Evolutionary conservation across 352 stramenopile species (phyloP), one percentile per base, ranked within the genome.

Genomic region (Globisporangium barbulae): DNA sequence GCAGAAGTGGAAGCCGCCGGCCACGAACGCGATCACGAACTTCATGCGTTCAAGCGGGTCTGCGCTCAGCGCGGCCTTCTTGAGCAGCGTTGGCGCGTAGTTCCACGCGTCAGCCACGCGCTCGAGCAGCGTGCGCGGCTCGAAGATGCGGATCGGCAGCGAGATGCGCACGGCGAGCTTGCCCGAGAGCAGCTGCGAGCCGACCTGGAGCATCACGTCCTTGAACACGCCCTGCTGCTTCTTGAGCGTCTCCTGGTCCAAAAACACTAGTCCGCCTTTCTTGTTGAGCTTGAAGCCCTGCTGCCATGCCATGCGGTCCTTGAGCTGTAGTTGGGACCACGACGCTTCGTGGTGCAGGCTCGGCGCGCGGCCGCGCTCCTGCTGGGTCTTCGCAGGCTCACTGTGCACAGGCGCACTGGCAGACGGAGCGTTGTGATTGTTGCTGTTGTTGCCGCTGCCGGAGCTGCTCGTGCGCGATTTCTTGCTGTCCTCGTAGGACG

Each of bases 161-260:
- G 82, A 93, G 47, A 90, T 88, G 53, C 82, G 76, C 33, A 91
- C 80, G 0, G 75, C 79, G 2, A 90, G 63, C 53, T 90, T 93
- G 42, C 84, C 84, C 1, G 72, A 80, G 15, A 93, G 64, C 9
- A 93, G 58, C 53, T 91, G 81, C 30, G 81, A 79, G 22, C 84
- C 82, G 12, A 91, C 81, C 44, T 90, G 79, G 53, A 88, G 56
- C 84, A 93, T 89, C 37, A 93, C 69, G 7, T 91, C 82, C 55
- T 91, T 91, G 65, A 91, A 76, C 25, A 91, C 82, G n/a, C 84
- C 81, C 53, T 91, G 81, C 57, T 93, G 85, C 55, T 88, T 91
- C 71, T 90, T 90, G 53, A 91, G 75, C 22, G 69, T 60, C 10
- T 91, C 83, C 39, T 79, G 72, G 61, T 93, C 83, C 31, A 81